These are phyloP conservation scores for Naganishia liquefaciens DNA, from an alignment of 1,284 basidiomycete species.

Conservation along the genomic window DNA sequence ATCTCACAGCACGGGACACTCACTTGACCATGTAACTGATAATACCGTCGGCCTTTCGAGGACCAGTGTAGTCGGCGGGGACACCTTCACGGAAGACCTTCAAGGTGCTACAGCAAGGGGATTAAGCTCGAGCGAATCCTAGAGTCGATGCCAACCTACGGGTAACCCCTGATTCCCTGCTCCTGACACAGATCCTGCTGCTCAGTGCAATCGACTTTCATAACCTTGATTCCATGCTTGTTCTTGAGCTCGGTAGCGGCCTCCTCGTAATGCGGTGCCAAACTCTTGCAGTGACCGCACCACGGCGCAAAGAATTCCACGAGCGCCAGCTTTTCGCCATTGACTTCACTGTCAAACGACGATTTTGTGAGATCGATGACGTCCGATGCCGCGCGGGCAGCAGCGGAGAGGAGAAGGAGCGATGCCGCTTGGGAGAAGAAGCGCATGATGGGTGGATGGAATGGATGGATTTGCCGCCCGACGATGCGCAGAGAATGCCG, in stretches of 20 bases:
- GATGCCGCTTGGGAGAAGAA: slow-evolving; percentile 28
- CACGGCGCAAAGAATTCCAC: slow-evolving; percentile 67
- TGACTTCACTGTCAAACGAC: slow-evolving; percentile 71
- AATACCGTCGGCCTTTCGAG: slow-evolving; percentile 94
- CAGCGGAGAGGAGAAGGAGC: slow-evolving; percentile 24
- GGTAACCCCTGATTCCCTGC: slow-evolving; percentile 86
- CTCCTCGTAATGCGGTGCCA: slow-evolving; percentile 92
- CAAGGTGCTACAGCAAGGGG: slow-evolving; percentile 52
- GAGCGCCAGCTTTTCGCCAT: slow-evolving; percentile 74
- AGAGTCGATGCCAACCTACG: slow-evolving; percentile 61
- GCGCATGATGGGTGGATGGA: slow-evolving; percentile 10
- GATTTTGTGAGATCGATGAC: slow-evolving; percentile 72
- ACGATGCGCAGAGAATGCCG: neutral
- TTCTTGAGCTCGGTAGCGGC: slow-evolving; percentile 86
- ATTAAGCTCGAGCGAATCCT: too few relatives aligned
- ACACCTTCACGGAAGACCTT: slow-evolving; percentile 91
- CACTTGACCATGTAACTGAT: slow-evolving; percentile 97
- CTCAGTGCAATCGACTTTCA: slow-evolving; percentile 94
- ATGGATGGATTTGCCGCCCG: neutral
- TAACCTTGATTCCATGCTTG: slow-evolving; percentile 75
- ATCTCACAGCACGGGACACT: slow-evolving; percentile 46
- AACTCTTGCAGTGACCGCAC: slow-evolving; percentile 56
- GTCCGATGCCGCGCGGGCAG: slow-evolving; percentile 63
- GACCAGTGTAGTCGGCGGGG: slow-evolving; percentile 76
- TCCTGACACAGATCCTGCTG: slow-evolving; percentile 80